A percentile compares a stretch with the other conserved stretches of the same genome.
Conservation (phyloP, 176 grass and related monocot genomes). For the Aegilops speltoides region DNA sequence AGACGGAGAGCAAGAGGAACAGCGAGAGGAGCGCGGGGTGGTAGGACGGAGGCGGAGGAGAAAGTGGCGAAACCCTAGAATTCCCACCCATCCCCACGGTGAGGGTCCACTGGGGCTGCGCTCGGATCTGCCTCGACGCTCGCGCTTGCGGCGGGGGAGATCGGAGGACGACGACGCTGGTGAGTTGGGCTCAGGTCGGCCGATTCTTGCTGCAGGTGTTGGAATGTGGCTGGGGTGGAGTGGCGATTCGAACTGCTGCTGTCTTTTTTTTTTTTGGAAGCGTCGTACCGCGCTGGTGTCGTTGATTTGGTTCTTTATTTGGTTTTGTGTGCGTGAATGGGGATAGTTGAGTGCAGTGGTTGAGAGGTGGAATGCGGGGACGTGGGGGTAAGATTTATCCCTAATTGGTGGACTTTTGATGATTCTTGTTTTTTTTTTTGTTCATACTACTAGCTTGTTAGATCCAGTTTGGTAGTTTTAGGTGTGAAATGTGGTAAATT, state of each 20-base stretch:
- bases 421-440: neutral
- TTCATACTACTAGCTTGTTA: conserved; percentile 8
- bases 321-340: neutral
- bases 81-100: neutral
- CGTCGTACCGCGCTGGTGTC: neutral
- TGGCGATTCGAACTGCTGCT: neutral
- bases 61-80: conserved; percentile 16
- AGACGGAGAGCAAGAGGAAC: neutral
- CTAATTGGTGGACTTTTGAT: conserved; percentile 2
- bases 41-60: neutral
- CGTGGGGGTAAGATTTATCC: neutral
- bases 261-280: neutral
- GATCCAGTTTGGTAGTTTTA: conserved; percentile 5
- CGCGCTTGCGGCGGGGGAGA: conserved; percentile 36
- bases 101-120: neutral
- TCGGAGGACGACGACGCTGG: conserved; percentile 14
- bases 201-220: neutral
- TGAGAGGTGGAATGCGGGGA: conserved; percentile 19
- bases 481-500: neutral
- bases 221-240: conserved; percentile 39
- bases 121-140: conserved; percentile 42
- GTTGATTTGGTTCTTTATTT: conserved; percentile 28
- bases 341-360: neutral
- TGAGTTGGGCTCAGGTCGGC: neutral
- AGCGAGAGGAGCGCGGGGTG: conserved; percentile 6